Base-by-base conservation (phyloP, 108 stramenopile species). In the Parietichytrium sp. region DNA sequence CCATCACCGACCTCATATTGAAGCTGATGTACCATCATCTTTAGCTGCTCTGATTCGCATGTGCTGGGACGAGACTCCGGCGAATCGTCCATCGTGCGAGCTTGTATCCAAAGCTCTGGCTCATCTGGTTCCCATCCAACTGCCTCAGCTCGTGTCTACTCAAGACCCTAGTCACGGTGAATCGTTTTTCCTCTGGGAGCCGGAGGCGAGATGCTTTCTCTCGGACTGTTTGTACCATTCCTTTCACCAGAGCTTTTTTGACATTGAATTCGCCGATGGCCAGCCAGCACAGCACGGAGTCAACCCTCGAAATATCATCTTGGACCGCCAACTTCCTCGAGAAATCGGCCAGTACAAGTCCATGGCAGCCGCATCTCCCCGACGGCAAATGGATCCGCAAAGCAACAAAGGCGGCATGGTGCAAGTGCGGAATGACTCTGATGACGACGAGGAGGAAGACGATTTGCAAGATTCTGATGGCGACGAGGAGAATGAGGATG, bases 111-210 rank as follows among this genome's bases (percentile, higher is more conserved):
- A 16, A 0, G 61, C 61, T 3, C 61, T 72, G 13, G 61, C 36
- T 10, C 16, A 16, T 23, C 61, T 72, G 10, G 61, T 27, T 6
- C 61, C 61, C n/a, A 42, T 45, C 6, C 4, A 72, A 0, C 13
- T 72, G 38, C 61, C 61, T 10, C 29, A 25, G 20, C 61, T 72
- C 33, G 61, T 45, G 13, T 33, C 61, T 6, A 20, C 20, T n/a
- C 61, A 72, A 8, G 61, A 72, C 15, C 61, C 61, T 1, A n/a
- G 23, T 42, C 2, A 72, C 25, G 61, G 38, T 3, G 61, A 72
- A 3, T n/a, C 33, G 23, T 72, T 72, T 72, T 47, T 6, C 6
- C 23, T 72, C 61, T 72, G 61, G 61, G 61, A 72, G 38, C 61
- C 61, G 61, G 61, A 72, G 0, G 61, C 61, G 33, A 16, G 42